phyloP scores from a whole-genome alignment of 257 asterid genomes.

The Mentha longifolia region DNA sequence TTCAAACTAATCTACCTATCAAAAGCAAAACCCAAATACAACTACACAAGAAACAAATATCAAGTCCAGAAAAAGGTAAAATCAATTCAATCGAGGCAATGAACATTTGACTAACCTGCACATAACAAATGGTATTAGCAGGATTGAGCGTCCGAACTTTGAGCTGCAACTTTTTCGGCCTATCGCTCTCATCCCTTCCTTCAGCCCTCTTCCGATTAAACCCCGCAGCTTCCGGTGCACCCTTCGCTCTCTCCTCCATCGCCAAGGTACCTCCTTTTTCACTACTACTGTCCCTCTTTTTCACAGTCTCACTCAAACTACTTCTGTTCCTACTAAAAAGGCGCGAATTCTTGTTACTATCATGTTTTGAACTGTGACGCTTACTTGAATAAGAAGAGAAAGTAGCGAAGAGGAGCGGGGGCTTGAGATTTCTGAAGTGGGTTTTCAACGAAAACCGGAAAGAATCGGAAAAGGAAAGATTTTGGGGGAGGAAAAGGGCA shows the following conservation, averaged over 20 bases:
- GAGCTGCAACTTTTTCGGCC: conserved; percentile 67
- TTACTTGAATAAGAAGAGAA: conserved; percentile 53
- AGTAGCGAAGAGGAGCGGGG: conserved; percentile 40
- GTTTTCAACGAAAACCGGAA: conserved; percentile 29
- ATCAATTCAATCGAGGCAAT: not conserved
- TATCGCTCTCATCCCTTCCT: conserved; percentile 64
- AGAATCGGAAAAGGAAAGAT: conserved; percentile 40
- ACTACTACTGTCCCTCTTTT: conserved; percentile 38
- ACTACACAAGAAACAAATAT: not conserved
- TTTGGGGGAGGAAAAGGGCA: conserved; percentile 25
- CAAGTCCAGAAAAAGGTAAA: not conserved
- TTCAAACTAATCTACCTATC: not conserved
- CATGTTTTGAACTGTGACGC: conserved; percentile 17
- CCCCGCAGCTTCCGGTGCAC: conserved; percentile 44
- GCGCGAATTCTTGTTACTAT: conserved; percentile 43
- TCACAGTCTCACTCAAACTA: conserved; percentile 36
- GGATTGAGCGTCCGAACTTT: conserved; percentile 83
- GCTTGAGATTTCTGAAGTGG: conserved; percentile 30
- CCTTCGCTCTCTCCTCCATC: conserved; percentile 49
- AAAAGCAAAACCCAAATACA: not conserved
- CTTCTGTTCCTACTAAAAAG: conserved; percentile 47
- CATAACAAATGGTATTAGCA: conserved; percentile 72
- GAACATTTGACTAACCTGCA: conserved; percentile 56
- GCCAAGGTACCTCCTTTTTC: conserved; percentile 43
- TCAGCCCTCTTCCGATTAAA: conserved; percentile 86